phyloP scores from a whole-genome alignment of 768 basidiomycete genomes.

The Trametes cubensis region DNA sequence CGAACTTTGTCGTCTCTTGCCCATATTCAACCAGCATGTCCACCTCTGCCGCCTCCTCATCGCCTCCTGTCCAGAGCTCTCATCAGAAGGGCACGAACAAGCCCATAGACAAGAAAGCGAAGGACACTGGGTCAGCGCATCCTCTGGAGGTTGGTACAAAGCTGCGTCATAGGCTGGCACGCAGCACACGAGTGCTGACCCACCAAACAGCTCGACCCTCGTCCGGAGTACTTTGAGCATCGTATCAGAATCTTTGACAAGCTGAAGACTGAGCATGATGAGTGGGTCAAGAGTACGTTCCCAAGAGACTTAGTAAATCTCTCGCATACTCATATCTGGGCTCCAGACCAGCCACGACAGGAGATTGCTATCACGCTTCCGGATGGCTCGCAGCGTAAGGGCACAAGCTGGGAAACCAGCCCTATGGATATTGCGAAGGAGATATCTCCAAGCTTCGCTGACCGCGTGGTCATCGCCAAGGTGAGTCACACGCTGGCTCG shows the following conservation, averaged over 20 bases:
- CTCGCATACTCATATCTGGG: too few species aligned
- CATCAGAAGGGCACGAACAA: slow-evolving; percentile 49
- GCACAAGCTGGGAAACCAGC: slow-evolving; percentile 93
- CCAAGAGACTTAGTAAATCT: too few species aligned
- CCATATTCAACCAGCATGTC: slow-evolving; percentile 50
- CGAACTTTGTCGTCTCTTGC: slow-evolving; percentile 22
- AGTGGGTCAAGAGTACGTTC: slow-evolving; percentile 70
- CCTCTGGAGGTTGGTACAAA: slow-evolving; percentile 70
- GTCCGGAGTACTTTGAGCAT: slow-evolving; percentile 85
- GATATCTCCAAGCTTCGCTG: slow-evolving; percentile 83
- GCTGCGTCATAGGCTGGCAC: too few species aligned
- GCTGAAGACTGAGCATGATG: slow-evolving; percentile 82
- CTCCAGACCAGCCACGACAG: slow-evolving; percentile 73
- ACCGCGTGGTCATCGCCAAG: slow-evolving; percentile 92
- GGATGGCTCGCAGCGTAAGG: slow-evolving; percentile 84
- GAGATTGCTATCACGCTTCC: slow-evolving; percentile 83
- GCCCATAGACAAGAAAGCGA: slow-evolving; percentile 38
- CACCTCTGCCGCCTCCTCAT: slow-evolving; percentile 54
- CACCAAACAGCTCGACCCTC: slow-evolving; percentile 67
- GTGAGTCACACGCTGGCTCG: slow-evolving; percentile 40
- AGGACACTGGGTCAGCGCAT: slow-evolving; percentile 43
- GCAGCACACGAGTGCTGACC: background rate
- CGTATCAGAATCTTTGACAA: slow-evolving; percentile 89
- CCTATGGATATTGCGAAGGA: slow-evolving; percentile 91
- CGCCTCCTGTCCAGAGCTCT: slow-evolving; percentile 50